Conservation (phyloP, 2,329 filamentous ascomycete species). For the Lizonia empirigonia region DNA sequence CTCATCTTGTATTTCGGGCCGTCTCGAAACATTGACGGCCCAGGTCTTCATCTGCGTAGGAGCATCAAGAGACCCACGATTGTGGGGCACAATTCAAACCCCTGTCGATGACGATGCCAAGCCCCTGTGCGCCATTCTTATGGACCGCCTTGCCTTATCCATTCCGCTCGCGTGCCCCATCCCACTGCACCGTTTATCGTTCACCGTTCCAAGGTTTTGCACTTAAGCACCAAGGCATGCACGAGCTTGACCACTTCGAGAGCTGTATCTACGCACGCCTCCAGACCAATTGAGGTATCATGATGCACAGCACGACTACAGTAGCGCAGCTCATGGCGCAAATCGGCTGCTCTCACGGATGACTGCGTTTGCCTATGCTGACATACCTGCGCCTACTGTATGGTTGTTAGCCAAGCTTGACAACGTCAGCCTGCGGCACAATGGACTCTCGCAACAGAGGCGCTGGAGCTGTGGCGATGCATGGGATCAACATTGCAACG, state of each 20-base stretch:
- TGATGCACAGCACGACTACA: too few species aligned
- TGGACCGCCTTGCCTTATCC: slow-evolving; percentile 3
- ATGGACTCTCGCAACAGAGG: neutral
- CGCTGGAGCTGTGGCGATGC: slow-evolving; percentile 1
- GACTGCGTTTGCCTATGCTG: neutral
- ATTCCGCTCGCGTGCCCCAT: slow-evolving; percentile 1
- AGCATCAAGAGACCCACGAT: slow-evolving; percentile 5
- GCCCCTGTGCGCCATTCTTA: neutral
- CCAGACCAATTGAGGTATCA: too few species aligned
- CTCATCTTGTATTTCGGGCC: neutral
- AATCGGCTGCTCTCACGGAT: neutral
- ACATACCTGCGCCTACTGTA: neutral
- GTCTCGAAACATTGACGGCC: neutral
- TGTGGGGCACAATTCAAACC: slow-evolving; percentile 7
- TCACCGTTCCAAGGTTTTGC: slow-evolving; percentile 9
- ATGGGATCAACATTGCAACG: neutral
- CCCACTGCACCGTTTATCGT: neutral
- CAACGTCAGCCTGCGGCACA: too few species aligned
- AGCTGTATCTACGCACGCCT: neutral
- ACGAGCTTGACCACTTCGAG: neutral
- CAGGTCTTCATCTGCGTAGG: slow-evolving; percentile 3
- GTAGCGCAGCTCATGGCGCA: neutral
- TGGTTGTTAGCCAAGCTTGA: too few species aligned
- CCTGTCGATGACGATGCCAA: slow-evolving; percentile 14
- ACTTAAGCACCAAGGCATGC: neutral